Percentiles rank a stretch among this genome's conserved stretches.
phyloP scores from a whole-genome alignment of 1,284 basidiomycete genomes.

The Cutaneotrichosporon sp. region DNA sequence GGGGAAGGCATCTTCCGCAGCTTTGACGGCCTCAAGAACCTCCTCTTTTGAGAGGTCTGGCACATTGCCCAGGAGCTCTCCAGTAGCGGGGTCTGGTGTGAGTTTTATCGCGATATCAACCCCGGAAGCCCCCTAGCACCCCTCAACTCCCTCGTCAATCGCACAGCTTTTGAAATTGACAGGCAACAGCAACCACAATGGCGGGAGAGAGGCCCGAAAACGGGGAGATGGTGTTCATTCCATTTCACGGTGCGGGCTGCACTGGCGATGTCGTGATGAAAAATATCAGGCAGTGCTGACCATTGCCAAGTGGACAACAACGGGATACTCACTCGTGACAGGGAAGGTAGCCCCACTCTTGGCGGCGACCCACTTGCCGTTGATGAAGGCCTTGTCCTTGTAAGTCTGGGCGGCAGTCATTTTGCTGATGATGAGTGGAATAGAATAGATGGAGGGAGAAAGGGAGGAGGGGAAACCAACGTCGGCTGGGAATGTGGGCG shows the following conservation, averaged over 20 bases:
- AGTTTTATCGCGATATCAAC: no score
- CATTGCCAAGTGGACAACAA: neutral
- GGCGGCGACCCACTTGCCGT: conserved; percentile 75
- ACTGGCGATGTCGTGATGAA: no score
- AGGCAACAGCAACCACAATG: no score
- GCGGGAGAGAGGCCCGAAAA: no score
- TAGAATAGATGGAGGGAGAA: neutral
- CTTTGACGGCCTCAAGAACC: conserved; percentile 69
- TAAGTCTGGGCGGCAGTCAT: conserved; percentile 13
- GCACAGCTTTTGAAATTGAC: no score
- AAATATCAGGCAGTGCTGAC: no score
- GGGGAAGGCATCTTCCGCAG: conserved; percentile 67
- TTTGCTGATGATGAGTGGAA: neutral
- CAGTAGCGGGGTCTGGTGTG: conserved; percentile 69
- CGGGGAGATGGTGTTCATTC: no score
- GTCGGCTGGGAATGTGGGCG: no score
- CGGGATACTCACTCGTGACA: conserved; percentile 60
- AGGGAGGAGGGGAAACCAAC: no score
- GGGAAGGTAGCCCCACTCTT: conserved; percentile 61
- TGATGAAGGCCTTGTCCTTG: conserved; percentile 59
- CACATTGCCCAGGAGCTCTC: conserved; percentile 67
- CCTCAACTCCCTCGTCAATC: neutral
- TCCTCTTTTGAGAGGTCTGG: conserved; percentile 78
- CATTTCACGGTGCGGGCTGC: no score
- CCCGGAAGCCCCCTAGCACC: no score